phyloP scores from a whole-genome alignment of 306 rosid genomes.

The Bauhinia variegata region DNA sequence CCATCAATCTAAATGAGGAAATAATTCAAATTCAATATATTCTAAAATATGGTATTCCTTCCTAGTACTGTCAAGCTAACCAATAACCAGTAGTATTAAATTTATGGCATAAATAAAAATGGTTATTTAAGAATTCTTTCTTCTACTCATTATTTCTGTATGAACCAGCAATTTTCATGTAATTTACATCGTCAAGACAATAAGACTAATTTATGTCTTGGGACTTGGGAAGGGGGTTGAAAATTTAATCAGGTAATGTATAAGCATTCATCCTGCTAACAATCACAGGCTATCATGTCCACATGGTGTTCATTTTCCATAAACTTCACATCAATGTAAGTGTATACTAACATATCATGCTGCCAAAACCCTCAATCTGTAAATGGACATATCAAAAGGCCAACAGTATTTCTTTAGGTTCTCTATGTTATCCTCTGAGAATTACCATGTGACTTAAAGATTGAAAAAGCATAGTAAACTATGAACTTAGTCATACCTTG shows the following conservation, averaged over 20 bases:
- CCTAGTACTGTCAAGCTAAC: background rate
- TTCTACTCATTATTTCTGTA: no score
- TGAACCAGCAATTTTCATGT: background rate
- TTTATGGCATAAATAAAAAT: constrained; percentile 21
- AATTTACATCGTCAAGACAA: constrained; percentile 1
- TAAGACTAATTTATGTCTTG: background rate
- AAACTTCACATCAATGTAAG: constrained; percentile 26
- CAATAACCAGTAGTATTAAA: background rate
- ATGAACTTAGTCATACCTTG: constrained; percentile 57
- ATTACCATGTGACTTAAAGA: background rate
- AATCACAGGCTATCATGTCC: background rate
- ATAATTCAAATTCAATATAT: background rate
- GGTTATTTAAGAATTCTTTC: background rate
- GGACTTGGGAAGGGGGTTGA: background rate
- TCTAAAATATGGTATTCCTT: constrained; percentile 6
- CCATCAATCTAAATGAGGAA: background rate
- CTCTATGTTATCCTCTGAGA: constrained; percentile 14
- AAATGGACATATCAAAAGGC: background rate
- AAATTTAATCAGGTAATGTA: background rate
- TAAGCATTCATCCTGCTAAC: constrained; percentile 10
- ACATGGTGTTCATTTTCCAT: constrained; percentile 8
- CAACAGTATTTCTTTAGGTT: constrained; percentile 6
- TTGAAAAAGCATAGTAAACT: background rate
- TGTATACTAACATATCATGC: background rate
- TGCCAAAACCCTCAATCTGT: background rate